Evolutionary conservation across 2,329 filamentous ascomycete genomes (phyloP), one percentile per base, ranked within the genome.

Genomic region (Furcasterigmium sp.): DNA sequence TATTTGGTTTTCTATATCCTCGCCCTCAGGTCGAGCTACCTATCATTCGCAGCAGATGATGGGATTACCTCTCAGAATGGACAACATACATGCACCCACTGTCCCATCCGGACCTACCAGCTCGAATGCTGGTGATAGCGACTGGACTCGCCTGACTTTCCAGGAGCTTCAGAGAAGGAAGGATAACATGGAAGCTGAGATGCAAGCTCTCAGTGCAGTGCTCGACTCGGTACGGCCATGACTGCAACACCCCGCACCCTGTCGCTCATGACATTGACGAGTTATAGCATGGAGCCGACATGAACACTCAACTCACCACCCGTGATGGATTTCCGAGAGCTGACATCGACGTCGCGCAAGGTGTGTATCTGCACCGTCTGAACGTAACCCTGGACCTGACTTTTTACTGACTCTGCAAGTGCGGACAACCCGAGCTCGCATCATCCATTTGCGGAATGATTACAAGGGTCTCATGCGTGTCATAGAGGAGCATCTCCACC

Each of bases 271-370:
- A 40, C 26, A 29, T 34, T 21, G 25, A 11, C n/a, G 10, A 26
- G 7, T 26, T 26, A 23, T 56, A 96, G 91, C 91, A 97, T 71
- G 83, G 85, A 36, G 91, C 95, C 42, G 84, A 86, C 56, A 98
- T 98, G 93, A 84, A 85, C 56, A 96, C 93, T 8, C 75, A 81
- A 45, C 78, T 98, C 30, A 80, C 89, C 19, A 96, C 91, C 13
- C 79, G 82, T 48, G 93, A 97, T 65, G 93, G 93, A 38, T 98
- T 88, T 61, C 93, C 93, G 25, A 80, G 93, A 59, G 84, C 87
- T 55, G 93, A 98, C 64, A 84, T 98, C 51, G 93, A 98, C 62
- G 86, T 98, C 49, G 85, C 93, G 20, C 91, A 96, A 68, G 93
- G 89, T 93, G 80, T 52, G 73, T 43, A 26, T 3, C 2, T 14